Percentiles rank a stretch among this genome's conserved stretches.
Conservation (phyloP, 805 yeast genomes). For the Candida silvatica region DNA sequence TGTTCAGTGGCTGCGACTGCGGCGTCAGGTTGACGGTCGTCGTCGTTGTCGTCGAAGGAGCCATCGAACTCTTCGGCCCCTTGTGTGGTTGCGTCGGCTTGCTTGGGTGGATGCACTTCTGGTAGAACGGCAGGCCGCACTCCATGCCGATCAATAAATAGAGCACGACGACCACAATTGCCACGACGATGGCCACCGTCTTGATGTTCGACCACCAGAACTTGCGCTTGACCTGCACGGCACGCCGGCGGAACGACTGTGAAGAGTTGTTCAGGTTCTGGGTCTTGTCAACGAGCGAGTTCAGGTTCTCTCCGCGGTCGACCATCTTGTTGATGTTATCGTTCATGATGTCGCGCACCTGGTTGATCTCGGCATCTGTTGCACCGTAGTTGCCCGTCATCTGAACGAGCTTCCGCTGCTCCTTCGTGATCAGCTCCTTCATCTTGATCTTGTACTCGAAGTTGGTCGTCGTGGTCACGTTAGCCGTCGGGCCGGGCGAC, state of each 20-base stretch:
- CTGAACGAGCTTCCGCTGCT: conserved; percentile 38
- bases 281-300: conserved; percentile 69
- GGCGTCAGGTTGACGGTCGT: too few relatives aligned
- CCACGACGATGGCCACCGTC: conserved; percentile 26
- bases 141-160: conserved; percentile 41
- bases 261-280: conserved; percentile 61
- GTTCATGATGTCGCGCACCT: conserved; percentile 60
- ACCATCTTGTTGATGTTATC: conserved; percentile 65
- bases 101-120: conserved; percentile 28
- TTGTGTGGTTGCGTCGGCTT: conserved; percentile 16
- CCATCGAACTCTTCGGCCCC: conserved; percentile 1
- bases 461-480: conserved; percentile 27
- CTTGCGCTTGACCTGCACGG: conserved; percentile 51
- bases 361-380: conserved; percentile 46
- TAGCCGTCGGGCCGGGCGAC: conserved; percentile 6
- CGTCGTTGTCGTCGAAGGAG: too few relatives aligned
- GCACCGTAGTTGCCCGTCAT: conserved; percentile 25
- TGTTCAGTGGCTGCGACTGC: too few relatives aligned
- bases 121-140: conserved; percentile 47
- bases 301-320: conserved; percentile 71
- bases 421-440: conserved; percentile 47
- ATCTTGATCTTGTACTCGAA: conserved; percentile 46
- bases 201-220: conserved; percentile 63
- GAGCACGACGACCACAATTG: conserved; percentile 23
- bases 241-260: conserved; percentile 59